Evolutionary conservation across 164 flowering plant species (phyloP).

Genomic region (Macadamia integrifolia): DNA sequence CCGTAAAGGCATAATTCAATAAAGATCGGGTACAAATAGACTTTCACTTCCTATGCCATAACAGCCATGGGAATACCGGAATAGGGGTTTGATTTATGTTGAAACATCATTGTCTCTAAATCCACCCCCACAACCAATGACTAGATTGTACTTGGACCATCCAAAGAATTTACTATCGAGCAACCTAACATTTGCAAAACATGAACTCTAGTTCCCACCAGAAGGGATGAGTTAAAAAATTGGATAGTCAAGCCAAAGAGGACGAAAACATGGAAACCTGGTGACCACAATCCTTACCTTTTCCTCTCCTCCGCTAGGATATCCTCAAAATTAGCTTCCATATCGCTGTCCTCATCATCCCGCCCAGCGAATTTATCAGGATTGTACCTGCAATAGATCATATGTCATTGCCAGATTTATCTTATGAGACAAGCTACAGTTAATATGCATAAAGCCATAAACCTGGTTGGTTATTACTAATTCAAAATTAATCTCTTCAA

Average conservation of each 20-base stretch:
- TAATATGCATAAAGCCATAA: too few species aligned
- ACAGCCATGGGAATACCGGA: background rate
- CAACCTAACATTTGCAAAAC: too few species aligned
- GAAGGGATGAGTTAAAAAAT: too few species aligned
- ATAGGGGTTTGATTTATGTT: too few species aligned
- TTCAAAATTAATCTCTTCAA: too few species aligned
- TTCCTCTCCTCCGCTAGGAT: constrained; percentile 62
- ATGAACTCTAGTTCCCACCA: too few species aligned
- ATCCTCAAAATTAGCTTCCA: constrained; percentile 85
- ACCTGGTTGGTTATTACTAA: too few species aligned
- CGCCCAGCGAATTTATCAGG: constrained; percentile 37
- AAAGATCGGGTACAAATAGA: background rate
- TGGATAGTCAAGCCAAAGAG: too few species aligned
- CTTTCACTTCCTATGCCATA: background rate
- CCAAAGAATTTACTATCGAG: too few species aligned
- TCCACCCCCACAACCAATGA: background rate
- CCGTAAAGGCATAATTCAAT: background rate
- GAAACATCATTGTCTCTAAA: background rate
- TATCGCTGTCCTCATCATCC: constrained; percentile 76
- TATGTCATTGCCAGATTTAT: background rate
- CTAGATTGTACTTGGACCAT: too few species aligned
- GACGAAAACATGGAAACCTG: too few species aligned
- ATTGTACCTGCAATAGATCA: constrained; percentile 46
- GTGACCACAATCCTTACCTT: constrained; percentile 42
- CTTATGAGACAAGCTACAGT: too few species aligned